Evolutionary conservation across 192 early-diverging fungal species (phyloP).

Genomic region (Phlyctochytrium arcticum): DNA sequence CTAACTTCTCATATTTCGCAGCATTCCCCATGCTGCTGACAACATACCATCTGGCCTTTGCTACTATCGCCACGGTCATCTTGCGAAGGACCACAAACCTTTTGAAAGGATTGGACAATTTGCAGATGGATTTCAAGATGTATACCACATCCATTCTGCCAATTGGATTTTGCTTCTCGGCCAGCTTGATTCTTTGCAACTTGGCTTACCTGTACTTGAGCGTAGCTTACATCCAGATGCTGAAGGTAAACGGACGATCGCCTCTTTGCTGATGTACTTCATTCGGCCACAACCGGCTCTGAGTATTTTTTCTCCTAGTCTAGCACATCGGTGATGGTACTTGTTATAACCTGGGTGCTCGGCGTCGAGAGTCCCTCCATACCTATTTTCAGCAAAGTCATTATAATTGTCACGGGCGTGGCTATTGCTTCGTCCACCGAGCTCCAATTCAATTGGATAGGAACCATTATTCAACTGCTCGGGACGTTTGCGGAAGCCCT

Average conservation of each 20-base stretch:
- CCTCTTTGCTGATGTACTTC: not conserved
- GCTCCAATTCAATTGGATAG: conserved; percentile 26
- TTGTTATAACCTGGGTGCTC: conserved; percentile 10
- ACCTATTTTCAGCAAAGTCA: conserved; percentile 12
- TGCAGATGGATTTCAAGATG: conserved; percentile 56
- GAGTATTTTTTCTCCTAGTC: too few relatives aligned
- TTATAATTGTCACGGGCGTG: conserved; percentile 29
- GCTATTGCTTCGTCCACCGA: conserved; percentile 32
- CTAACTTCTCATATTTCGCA: too few relatives aligned
- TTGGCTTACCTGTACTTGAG: conserved; percentile 34
- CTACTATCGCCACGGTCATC: conserved; percentile 55
- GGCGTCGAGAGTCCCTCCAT: conserved; percentile 3
- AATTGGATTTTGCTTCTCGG: conserved; percentile 28
- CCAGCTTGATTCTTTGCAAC: conserved; percentile 28
- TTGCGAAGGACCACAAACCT: conserved; percentile 54
- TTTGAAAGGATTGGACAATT: conserved; percentile 52
- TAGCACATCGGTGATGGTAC: conserved; percentile 30
- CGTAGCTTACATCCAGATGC: conserved; percentile 39
- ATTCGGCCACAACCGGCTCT: too few relatives aligned
- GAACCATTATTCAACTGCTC: conserved; percentile 16
- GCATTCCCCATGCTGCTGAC: conserved; percentile 42
- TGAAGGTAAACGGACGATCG: conserved; percentile 20
- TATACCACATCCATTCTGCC: conserved; percentile 43
- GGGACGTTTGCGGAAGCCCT: conserved; percentile 27
- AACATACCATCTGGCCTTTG: conserved; percentile 33